Evolutionary conservation across 1,139 yeast genomes (phyloP).

Genomic region (Ogataea hybrid): DNA sequence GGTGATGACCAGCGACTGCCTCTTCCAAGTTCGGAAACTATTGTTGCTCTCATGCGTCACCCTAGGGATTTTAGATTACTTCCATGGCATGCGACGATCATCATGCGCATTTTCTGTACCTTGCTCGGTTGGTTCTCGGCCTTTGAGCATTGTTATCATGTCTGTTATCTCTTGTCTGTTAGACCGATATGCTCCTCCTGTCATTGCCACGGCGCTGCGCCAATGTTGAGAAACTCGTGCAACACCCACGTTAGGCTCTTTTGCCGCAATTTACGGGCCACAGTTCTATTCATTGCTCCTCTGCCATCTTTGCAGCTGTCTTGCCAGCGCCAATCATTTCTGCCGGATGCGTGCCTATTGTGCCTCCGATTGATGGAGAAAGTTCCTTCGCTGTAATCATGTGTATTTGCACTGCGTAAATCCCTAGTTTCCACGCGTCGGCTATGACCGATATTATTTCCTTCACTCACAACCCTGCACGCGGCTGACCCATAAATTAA

Average conservation of each 20-base stretch:
- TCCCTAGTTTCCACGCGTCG: neutral
- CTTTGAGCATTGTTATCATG: neutral
- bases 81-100: constrained; percentile 8
- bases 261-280: neutral
- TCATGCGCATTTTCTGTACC: neutral
- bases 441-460: too few relatives aligned
- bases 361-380: too few relatives aligned
- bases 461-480: constrained; percentile 1
- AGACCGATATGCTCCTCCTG: neutral
- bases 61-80: neutral
- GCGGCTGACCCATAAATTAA: neutral
- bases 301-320: too few relatives aligned
- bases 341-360: too few relatives aligned
- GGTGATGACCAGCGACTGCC: neutral
- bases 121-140: neutral
- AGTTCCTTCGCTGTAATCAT: neutral
- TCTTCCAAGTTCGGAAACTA: neutral
- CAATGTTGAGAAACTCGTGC: neutral
- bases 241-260: neutral
- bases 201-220: neutral
- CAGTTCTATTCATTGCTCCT: neutral
- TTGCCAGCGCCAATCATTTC: too few relatives aligned
- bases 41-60: neutral
- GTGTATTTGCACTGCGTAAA: neutral
- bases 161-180: neutral